Conservation (phyloP, 2,329 filamentous ascomycete species). For the Fusarium subtropicale region DNA sequence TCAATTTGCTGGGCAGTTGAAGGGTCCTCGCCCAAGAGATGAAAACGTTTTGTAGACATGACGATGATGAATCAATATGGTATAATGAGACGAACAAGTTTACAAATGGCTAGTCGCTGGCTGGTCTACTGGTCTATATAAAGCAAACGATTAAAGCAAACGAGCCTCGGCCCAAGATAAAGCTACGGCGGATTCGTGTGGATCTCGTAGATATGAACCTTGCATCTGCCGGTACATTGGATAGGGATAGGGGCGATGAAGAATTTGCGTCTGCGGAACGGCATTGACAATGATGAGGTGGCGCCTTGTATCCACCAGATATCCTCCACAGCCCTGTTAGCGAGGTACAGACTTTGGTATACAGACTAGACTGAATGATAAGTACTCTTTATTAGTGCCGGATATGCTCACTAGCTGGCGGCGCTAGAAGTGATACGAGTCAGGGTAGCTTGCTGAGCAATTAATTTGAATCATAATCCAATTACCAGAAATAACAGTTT, state of each 20-base stretch:
- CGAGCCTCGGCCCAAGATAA: conserved; percentile 16
- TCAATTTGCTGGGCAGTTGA: conserved; percentile 54
- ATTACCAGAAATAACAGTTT: not conserved
- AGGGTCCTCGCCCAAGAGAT: conserved; percentile 56
- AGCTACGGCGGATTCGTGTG: conserved; percentile 11
- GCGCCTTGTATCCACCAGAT: conserved; percentile 3
- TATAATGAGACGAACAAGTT: conserved; percentile 4
- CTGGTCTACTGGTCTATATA: conserved; percentile 37
- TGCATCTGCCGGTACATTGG: conserved; percentile 17
- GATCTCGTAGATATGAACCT: conserved; percentile 9
- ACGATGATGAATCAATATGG: not conserved
- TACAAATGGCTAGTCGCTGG: conserved; percentile 1
- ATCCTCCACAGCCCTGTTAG: conserved; percentile 21
- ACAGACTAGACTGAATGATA: not conserved
- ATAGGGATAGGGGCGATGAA: conserved; percentile 19
- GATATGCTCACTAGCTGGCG: not conserved
- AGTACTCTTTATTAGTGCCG: not conserved
- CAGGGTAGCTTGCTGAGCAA: not conserved
- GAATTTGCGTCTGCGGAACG: conserved; percentile 13
- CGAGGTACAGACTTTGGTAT: not conserved
- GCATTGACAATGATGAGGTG: conserved; percentile 18
- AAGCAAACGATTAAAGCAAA: conserved; percentile 2
- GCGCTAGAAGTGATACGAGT: not conserved
- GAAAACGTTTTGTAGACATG: conserved; percentile 56
- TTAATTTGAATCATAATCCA: not conserved